Percentiles rank a stretch among this genome's conserved stretches.
Evolutionary conservation across 768 basidiomycete species (phyloP).

Genomic region (Tulasnella sp.): DNA sequence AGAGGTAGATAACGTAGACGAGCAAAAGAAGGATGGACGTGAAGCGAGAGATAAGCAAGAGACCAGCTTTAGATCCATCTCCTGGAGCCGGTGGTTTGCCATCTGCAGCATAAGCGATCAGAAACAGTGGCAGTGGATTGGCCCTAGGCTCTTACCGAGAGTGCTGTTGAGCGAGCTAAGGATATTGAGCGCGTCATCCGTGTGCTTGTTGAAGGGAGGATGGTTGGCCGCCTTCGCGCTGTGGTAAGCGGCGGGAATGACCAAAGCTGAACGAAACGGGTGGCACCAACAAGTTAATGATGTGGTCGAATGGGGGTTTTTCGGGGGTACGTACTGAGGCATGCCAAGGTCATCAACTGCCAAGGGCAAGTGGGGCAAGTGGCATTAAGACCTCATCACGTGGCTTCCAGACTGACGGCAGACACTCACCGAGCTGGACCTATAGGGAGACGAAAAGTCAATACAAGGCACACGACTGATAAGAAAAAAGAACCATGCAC

Average conservation of each 20-base stretch:
- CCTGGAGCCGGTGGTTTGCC: not conserved
- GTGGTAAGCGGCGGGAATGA: conserved; percentile 84
- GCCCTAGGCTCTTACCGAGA: not conserved
- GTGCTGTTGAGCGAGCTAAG: not conserved
- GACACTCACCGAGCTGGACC: conserved; percentile 36
- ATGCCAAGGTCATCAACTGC: conserved; percentile 76
- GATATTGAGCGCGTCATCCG: not conserved
- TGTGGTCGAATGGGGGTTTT: not conserved
- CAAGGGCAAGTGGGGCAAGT: conserved; percentile 20
- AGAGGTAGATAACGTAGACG: conserved; percentile 19
- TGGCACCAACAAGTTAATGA: conserved; percentile 4
- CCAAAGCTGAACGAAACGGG: conserved; percentile 47
- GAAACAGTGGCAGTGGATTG: not conserved
- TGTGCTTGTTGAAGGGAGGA: conserved; percentile 9
- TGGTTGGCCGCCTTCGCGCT: conserved; percentile 20
- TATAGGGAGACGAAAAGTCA: conserved; percentile 22
- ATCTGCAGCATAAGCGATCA: not conserved
- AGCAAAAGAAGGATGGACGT: conserved; percentile 22
- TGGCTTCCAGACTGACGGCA: conserved; percentile 14
- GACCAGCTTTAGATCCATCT: not conserved
- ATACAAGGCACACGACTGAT: conserved; percentile 5
- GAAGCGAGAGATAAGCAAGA: conserved; percentile 20
- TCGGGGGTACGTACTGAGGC: conserved; percentile 62
- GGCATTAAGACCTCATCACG: conserved; percentile 16
- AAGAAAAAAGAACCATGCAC: conserved; percentile 29